phyloP scores from a whole-genome alignment of 192 early-diverging fungal genomes.

The Rhizophagus clarus region DNA sequence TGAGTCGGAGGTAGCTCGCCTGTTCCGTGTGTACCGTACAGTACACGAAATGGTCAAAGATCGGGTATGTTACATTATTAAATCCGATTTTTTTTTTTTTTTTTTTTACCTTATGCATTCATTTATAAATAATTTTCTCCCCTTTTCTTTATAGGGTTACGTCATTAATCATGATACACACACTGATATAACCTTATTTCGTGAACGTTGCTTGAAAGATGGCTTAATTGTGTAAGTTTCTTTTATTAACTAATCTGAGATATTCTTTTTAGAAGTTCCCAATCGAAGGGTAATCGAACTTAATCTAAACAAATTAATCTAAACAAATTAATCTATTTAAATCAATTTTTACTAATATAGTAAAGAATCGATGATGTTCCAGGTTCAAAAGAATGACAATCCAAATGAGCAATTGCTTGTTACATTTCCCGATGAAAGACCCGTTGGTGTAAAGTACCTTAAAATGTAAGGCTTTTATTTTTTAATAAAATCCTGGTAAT shows the following conservation, averaged over 20 bases:
- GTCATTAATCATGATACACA: constrained; percentile 79
- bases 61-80: constrained; percentile 51
- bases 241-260: neutral
- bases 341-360: constrained; percentile 35
- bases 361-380: constrained; percentile 78
- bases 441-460: constrained; percentile 89
- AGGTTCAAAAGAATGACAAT: constrained; percentile 81
- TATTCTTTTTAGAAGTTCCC: neutral
- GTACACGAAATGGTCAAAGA: constrained; percentile 88
- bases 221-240: constrained; percentile 77
- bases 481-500: neutral
- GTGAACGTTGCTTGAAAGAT: constrained; percentile 60
- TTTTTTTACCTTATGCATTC: too few species aligned
- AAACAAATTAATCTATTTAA: neutral
- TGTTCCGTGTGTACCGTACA: constrained; percentile 87
- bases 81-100: neutral
- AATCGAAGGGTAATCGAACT: neutral
- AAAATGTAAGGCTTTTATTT: constrained; percentile 64
- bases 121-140: neutral
- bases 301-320: neutral
- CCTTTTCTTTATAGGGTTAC: constrained; percentile 65
- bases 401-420: constrained; percentile 84
- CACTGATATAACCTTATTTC: constrained; percentile 82
- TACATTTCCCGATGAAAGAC: constrained; percentile 88
- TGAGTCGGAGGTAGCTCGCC: constrained; percentile 62